Base-by-base conservation (phyloP, 768 basidiomycete genomes). In the Kwoniella heveanensis region DNA sequence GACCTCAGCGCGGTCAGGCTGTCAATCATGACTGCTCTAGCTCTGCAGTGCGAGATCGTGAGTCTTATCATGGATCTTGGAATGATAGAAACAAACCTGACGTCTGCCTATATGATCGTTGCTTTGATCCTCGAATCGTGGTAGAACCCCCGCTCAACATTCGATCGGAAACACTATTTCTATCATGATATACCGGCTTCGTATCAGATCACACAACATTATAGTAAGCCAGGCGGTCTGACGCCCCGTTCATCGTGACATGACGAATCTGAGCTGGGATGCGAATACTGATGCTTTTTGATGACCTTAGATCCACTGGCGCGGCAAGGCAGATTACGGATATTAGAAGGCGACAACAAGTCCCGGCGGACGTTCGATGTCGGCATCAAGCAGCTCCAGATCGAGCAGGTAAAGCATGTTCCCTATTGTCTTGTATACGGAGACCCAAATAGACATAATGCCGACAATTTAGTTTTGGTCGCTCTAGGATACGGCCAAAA, bases 111-210 rank as follows among this genome's bases (percentile, higher is more conserved):
- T n/a, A n/a, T n/a, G n/a, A n/a, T n/a, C n/a, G n/a, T n/a, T n/a
- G n/a, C n/a, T n/a, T n/a, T n/a, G n/a, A n/a, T n/a, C n/a, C n/a
- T n/a, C n/a, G n/a, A n/a, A n/a, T n/a, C n/a, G n/a, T n/a, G n/a
- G n/a, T 83, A 95, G 54, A 90, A 90, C 67, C 67, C 69, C 0
- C 83, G 84, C 21, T 95, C 92, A 0, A 85, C 90, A 0, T 98
- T 98, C 71, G 96, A 98, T 80, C 84, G 96, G 68, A 99, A 99
- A 77, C 96, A 98, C 78, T 99, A 99, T 78, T 97, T 97, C 79
- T 98, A 99, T 75, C 85, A 91, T 4, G 96, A 98, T 79, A 84
- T 96, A 36, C 93, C 96, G 0, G 84, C 89, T 3, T 95, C 95
- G 0, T 98, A 93, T 80, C 96, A 99, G 81, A 95, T 99, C 66